Base-by-base conservation (phyloP, 139 green algal genomes). In the Chlorella sp. region DNA sequence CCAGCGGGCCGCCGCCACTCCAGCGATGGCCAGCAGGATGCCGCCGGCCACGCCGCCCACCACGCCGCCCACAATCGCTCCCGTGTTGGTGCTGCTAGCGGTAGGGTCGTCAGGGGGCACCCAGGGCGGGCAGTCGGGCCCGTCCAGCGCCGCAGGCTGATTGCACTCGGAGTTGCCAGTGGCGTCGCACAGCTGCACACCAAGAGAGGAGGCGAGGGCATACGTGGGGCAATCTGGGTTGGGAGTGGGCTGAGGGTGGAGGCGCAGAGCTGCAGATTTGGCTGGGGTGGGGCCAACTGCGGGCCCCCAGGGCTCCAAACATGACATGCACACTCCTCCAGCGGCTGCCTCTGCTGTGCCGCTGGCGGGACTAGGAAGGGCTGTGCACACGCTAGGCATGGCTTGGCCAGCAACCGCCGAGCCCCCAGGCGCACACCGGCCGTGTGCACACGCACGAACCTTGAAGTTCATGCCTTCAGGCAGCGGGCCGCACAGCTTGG, bases 61-160 rank as follows among this genome's bases (percentile, higher is more conserved):
- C 56, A 82, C 76, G 38, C 76, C 76, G 20, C 76, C 76, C 36
- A 82, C 78, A 26, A 83, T 83, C 1, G 63, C 78, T 1, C 39
- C 78, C 1, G 41, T 51, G 38, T 64, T 83, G 5, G 34, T 75
- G 63, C 78, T 56, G 78, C 63, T 63, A 26, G 38, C 56, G 71
- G 4, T 63, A 2, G 16, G 11, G n/a, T n/a, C 74, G 30, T 47
- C 47, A 3, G 71, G 57, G 2, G 30, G 57, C 12, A 18, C 25
- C 23, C 25, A 28, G 57, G 57, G 70, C 41, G 78, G 41, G 63
- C 78, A 82, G 57, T 28, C 30, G 26, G 76, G 76, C 30, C 76
- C 76, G 15, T 82, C 76, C 56, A 82, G 76, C 12, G 26, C 36
- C 3, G 76, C 63, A 5, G 63, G 60, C 63, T 55, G 3, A 30